Conservation (phyloP, 441 rosid species). For the Pelargonium australe region DNA sequence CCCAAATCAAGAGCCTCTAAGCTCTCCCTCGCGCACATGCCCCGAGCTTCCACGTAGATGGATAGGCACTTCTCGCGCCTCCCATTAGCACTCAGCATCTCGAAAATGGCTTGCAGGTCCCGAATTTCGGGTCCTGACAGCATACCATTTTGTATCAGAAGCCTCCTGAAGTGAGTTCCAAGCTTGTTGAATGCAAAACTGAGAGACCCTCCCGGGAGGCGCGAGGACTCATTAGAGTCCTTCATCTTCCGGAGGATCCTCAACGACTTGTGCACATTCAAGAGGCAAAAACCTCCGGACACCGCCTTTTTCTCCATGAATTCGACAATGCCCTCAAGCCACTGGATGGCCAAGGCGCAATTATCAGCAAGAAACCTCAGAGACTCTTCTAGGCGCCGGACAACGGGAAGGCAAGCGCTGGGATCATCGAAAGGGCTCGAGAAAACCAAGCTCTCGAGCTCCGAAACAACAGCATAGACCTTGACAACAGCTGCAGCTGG, state of each 20-base stretch:
- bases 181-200: constrained; percentile 39
- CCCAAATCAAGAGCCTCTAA: constrained; percentile 36
- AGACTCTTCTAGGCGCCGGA: constrained; percentile 53
- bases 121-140: constrained; percentile 13
- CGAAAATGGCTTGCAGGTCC: constrained; percentile 44
- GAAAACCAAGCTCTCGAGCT: constrained; percentile 42
- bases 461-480: constrained; percentile 39
- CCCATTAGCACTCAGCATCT: constrained; percentile 30
- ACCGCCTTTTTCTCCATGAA: constrained; percentile 36
- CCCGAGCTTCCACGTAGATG: constrained; percentile 36
- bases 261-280: constrained; percentile 36
- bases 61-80: constrained; percentile 34
- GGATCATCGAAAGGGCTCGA: constrained; percentile 30
- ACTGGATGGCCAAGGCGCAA: constrained; percentile 57
- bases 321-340: constrained; percentile 51
- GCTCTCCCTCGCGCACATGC: constrained; percentile 27
- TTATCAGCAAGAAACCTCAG: constrained; percentile 53
- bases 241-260: constrained; percentile 38
- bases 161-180: constrained; percentile 40
- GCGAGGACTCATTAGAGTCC: constrained; percentile 29
- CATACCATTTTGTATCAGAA: constrained; percentile 31
- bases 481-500: constrained; percentile 53
- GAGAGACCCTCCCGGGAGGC: constrained; percentile 41
- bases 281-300: constrained; percentile 29
- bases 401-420: constrained; percentile 32